Conservation (phyloP, 306 rosid species). For the Trifolium pratense region DNA sequence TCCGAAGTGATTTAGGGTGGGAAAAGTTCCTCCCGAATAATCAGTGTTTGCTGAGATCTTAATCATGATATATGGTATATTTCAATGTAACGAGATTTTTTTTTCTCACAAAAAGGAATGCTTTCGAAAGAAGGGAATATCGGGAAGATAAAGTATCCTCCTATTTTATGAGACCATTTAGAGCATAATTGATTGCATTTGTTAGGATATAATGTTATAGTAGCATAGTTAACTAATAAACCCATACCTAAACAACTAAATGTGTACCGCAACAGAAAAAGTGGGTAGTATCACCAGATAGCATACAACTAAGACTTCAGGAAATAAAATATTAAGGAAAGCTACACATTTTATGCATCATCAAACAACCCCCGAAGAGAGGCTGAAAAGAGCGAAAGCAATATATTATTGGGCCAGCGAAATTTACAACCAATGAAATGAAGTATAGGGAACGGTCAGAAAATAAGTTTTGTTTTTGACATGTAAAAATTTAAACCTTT, state of each 20-base stretch:
- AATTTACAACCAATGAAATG: conserved; percentile 36
- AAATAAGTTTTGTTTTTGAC: conserved; percentile 17
- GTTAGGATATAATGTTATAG: conserved; percentile 10
- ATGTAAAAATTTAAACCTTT: conserved; percentile 59
- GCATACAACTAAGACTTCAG: conserved; percentile 1
- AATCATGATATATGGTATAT: conserved; percentile 20
- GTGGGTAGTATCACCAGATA: conserved; percentile 1
- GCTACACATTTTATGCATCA: conserved; percentile 22
- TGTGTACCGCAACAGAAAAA: not conserved
- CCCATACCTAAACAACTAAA: conserved; percentile 28
- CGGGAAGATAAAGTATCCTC: conserved; percentile 11
- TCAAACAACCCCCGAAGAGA: not conserved
- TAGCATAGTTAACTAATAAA: conserved; percentile 22
- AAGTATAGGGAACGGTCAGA: conserved; percentile 19
- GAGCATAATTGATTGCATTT: conserved; percentile 27
- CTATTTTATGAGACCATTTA: not conserved
- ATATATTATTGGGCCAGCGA: conserved; percentile 12
- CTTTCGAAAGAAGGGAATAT: not conserved
- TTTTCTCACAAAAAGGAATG: not conserved
- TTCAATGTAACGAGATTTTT: not conserved
- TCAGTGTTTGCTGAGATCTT: not conserved
- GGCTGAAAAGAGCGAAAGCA: conserved; percentile 14
- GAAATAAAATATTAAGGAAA: conserved; percentile 29
- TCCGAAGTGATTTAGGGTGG: too few relatives aligned
- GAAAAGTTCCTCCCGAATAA: too few relatives aligned